These are phyloP conservation scores for Rhizopus sp. DNA, from an alignment of 371 early-diverging fungal species.

Conservation along the genomic window DNA sequence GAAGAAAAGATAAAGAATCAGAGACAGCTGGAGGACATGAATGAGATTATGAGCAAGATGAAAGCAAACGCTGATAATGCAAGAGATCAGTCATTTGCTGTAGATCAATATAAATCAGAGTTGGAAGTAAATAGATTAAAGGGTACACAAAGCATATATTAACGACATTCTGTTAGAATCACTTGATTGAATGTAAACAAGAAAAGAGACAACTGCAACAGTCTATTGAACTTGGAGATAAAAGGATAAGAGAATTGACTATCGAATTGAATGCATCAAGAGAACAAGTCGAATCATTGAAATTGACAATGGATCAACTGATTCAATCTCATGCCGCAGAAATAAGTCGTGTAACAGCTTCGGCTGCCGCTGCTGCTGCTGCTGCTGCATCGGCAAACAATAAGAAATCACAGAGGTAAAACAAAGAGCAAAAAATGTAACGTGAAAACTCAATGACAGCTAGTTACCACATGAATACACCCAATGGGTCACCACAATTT, in stretches of 20 bases:
- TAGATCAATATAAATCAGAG: conserved; percentile 20
- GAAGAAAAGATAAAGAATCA: conserved; percentile 35
- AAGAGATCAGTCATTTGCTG: conserved; percentile 27
- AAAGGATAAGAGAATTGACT: neutral
- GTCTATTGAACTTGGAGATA: neutral
- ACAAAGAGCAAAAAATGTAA: neutral
- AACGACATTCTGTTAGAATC: conserved; percentile 3
- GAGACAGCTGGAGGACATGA: conserved; percentile 22
- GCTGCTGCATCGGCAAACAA: conserved; percentile 1
- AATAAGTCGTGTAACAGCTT: conserved; percentile 7
- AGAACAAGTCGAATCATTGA: conserved; percentile 15
- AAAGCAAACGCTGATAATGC: conserved; percentile 24
- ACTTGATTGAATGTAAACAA: conserved; percentile 1
- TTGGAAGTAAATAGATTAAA: conserved; percentile 9
- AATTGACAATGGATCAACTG: conserved; percentile 18
- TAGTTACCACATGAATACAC: conserved; percentile 5
- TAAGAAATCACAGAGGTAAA: conserved; percentile 2
- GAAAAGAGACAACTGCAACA: conserved; percentile 17
- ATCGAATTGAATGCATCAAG: conserved; percentile 9
- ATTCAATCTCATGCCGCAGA: conserved; percentile 18
- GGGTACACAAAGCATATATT: neutral
- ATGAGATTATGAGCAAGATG: conserved; percentile 20
- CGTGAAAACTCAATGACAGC: neutral
- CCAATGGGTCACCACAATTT: conserved; percentile 15
- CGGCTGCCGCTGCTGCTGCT: conserved; percentile 6